Conservation (phyloP, 257 asterid genomes). For the Prunella vulgaris region DNA sequence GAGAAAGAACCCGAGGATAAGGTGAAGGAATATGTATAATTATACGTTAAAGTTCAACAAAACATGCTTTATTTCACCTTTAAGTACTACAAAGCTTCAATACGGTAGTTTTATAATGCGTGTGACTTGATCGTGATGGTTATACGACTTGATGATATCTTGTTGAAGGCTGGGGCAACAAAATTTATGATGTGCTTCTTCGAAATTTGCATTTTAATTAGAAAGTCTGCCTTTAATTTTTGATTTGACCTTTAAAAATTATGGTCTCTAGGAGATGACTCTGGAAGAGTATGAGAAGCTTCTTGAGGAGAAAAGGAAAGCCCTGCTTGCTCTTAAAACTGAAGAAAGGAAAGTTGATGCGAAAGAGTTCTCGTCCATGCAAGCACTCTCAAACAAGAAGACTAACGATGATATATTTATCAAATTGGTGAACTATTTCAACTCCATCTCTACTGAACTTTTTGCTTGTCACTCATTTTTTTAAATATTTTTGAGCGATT, state of each 20-base stretch:
- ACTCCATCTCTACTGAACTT: not conserved
- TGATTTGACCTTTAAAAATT: slow-evolving; percentile 5
- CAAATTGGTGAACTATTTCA: slow-evolving; percentile 57
- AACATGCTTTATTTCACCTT: not conserved
- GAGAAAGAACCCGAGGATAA: slow-evolving; percentile 78
- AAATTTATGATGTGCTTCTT: not conserved
- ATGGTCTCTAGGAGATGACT: slow-evolving; percentile 66
- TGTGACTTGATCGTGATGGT: not conserved
- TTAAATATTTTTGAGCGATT: not conserved
- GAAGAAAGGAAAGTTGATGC: slow-evolving; percentile 81
- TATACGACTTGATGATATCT: not conserved
- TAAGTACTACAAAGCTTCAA: not conserved
- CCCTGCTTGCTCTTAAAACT: slow-evolving; percentile 51
- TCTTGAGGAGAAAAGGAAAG: slow-evolving; percentile 78
- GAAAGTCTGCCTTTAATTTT: not conserved
- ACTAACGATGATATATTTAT: slow-evolving; percentile 54
- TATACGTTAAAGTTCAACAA: not conserved
- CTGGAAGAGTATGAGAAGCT: slow-evolving; percentile 86
- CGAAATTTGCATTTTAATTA: not conserved
- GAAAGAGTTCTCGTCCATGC: slow-evolving; percentile 78
- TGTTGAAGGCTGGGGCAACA: not conserved
- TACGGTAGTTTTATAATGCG: not conserved
- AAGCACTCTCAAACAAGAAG: slow-evolving; percentile 73
- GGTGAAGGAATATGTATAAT: slow-evolving; percentile 32
- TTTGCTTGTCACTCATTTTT: not conserved